Percentiles rank a stretch among this genome's conserved stretches.
These are phyloP conservation scores for Backusella liffmaniae DNA, from an alignment of 192 early-diverging fungal genomes.

Conservation along the genomic window DNA sequence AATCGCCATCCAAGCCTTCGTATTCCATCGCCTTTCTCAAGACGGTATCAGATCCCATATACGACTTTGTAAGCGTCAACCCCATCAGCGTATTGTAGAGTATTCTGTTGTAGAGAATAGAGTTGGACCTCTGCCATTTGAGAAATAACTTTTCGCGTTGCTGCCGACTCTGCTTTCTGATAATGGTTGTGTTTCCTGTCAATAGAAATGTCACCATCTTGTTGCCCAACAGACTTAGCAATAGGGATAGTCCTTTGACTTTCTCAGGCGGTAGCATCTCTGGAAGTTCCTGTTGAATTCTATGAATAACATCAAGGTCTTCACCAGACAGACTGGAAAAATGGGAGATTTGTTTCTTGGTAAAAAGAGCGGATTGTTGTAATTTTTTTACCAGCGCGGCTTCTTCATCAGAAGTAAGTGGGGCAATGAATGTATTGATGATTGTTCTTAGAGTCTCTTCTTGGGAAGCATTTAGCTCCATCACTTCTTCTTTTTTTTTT, in stretches of 20 bases:
- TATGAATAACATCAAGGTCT: background rate
- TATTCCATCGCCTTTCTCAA: background rate
- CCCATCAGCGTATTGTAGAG: conserved; percentile 8
- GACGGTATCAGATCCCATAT: background rate
- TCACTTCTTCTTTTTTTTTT: background rate
- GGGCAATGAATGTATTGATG: conserved; percentile 47
- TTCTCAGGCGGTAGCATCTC: background rate
- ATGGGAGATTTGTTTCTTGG: background rate
- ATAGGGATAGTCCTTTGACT: background rate
- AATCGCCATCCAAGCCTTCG: background rate
- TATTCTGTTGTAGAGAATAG: conserved; percentile 27
- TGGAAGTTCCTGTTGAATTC: background rate
- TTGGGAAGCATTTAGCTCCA: background rate
- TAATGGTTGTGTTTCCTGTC: conserved; percentile 28
- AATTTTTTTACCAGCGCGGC: background rate
- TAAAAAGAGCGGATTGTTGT: background rate
- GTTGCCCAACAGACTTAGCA: conserved; percentile 34
- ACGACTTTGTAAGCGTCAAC: background rate
- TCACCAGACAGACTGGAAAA: background rate
- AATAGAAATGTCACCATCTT: conserved; percentile 30
- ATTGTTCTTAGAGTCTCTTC: conserved; percentile 40
- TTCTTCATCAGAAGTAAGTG: conserved; percentile 36
- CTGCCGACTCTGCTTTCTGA: conserved; percentile 28
- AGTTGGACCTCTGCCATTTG: conserved; percentile 21
- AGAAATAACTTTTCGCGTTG: conserved; percentile 35